Base-by-base conservation (phyloP, 1,284 basidiomycete species). In the Hymenochaete sp. region DNA sequence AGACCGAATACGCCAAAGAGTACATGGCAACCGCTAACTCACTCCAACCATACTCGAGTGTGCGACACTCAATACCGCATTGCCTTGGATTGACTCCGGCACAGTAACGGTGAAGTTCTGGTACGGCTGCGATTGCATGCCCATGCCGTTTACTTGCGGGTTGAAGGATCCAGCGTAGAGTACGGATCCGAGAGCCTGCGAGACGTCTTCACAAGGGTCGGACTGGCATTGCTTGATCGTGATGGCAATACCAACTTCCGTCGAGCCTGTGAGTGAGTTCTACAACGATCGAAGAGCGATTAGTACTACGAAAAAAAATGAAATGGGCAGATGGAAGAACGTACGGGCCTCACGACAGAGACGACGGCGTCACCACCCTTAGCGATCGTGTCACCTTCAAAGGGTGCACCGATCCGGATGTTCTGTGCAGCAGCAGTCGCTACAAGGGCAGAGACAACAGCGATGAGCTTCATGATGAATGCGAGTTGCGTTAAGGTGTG, bases 31-130 rank as follows among this genome's bases (percentile, higher is more conserved):
- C 22, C 8, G 36, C n/a, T 3, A 2, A 65, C 70, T 56, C 49
- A 77, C 72, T 40, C 71, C 71, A 38, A 75, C 59, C 33, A 77
- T 56, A 25, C 61, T 55, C 19, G 73, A 56, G 53, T 73, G 72
- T 26, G 64, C 57, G 4, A 71, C 66, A 16, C 59, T 62, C 22
- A 76, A 55, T 49, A 64, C 62, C 6, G 65, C 67, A 10, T 46
- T 42, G 11, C 68, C 61, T 22, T 51, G 42, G 31, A 64, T 50
- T 25, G 41, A 40, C 3, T 54, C 21, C 0, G 73, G 73, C 22
- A 77, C 56, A 3, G 56, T 58, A n/a, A 77, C 62, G 4, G 68
- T 68, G 52, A 75, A 73, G 57, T 76, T 76, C 57, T 75, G 63
- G 56, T 69, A 62, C 10, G 70, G 71, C 16, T 66, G n/a, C n/a